Conservation (phyloP, 2,329 filamentous ascomycete genomes). For the Fusarium xyrophilum region DNA sequence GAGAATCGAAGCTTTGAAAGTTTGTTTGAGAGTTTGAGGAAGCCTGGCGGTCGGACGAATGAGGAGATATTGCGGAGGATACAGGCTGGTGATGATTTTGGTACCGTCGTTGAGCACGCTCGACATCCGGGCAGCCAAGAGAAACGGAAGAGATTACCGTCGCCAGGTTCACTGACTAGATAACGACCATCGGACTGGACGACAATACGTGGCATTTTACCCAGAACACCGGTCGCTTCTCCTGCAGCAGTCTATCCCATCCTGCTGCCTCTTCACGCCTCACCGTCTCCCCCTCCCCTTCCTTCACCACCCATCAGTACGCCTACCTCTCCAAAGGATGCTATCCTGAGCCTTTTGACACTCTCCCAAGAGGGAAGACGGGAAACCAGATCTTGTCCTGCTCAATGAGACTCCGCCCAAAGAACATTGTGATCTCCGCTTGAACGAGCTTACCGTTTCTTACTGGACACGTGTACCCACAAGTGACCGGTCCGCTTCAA, state of each 20-base stretch:
- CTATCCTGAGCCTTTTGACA: not conserved
- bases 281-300: no score
- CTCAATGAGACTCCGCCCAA: not conserved
- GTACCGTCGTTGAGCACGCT: rapidly evolving
- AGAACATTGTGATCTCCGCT: not conserved
- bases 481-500: not conserved
- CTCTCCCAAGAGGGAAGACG: rapidly evolving
- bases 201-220: not conserved
- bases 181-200: not conserved
- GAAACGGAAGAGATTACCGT: not conserved
- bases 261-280: not conserved
- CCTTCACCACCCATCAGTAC: not conserved
- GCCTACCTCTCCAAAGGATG: not conserved
- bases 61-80: not conserved
- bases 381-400: not conserved
- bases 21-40: not conserved
- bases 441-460: not conserved
- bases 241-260: not conserved
- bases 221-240: not conserved
- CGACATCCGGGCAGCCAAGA: rapidly evolving
- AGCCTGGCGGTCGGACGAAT: rapidly evolving
- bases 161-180: not conserved
- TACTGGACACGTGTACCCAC: not conserved
- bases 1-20: not conserved
- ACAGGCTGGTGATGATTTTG: not conserved